Evolutionary conservation across 1,139 yeast genomes (phyloP).

Genomic region (Saccharomycopsis hybrid): DNA sequence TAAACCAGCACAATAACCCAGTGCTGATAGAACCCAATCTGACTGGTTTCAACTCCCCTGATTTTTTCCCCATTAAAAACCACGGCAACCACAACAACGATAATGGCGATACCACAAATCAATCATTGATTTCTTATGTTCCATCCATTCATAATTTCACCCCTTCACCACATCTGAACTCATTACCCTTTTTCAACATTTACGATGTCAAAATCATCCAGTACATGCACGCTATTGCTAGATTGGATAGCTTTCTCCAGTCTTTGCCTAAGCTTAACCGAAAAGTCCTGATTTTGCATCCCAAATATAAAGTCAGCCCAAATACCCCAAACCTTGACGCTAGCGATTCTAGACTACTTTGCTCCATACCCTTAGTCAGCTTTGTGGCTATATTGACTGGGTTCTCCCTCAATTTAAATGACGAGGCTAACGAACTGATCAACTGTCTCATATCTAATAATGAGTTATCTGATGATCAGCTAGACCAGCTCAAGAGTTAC

Average conservation of each 20-base stretch:
- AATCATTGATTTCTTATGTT: not conserved
- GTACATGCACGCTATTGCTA: slow-evolving; percentile 11
- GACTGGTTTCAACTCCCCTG: slow-evolving; percentile 6
- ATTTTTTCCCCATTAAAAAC: not conserved
- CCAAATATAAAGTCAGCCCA: slow-evolving; percentile 11
- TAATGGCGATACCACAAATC: too few relatives aligned
- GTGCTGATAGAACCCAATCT: too few relatives aligned
- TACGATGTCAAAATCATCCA: slow-evolving; percentile 15
- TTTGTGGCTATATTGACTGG: slow-evolving; percentile 15
- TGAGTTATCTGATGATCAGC: slow-evolving; percentile 11
- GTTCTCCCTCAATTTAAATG: slow-evolving; percentile 14
- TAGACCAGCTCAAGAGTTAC: slow-evolving; percentile 2
- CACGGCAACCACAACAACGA: too few relatives aligned
- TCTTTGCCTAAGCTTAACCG: slow-evolving; percentile 16
- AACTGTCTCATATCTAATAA: slow-evolving; percentile 8
- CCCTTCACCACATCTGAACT: not conserved
- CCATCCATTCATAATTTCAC: not conserved
- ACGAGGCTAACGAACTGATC: slow-evolving; percentile 10
- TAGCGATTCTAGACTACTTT: not conserved
- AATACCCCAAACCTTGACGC: not conserved
- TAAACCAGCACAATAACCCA: too few relatives aligned
- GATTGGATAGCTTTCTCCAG: slow-evolving; percentile 14
- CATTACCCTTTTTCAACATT: slow-evolving; percentile 6
- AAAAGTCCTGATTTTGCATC: slow-evolving; percentile 17
- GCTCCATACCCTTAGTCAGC: slow-evolving; percentile 13